Evolutionary conservation across 768 basidiomycete species (phyloP).

Genomic region (Lactarius hatsudake): DNA sequence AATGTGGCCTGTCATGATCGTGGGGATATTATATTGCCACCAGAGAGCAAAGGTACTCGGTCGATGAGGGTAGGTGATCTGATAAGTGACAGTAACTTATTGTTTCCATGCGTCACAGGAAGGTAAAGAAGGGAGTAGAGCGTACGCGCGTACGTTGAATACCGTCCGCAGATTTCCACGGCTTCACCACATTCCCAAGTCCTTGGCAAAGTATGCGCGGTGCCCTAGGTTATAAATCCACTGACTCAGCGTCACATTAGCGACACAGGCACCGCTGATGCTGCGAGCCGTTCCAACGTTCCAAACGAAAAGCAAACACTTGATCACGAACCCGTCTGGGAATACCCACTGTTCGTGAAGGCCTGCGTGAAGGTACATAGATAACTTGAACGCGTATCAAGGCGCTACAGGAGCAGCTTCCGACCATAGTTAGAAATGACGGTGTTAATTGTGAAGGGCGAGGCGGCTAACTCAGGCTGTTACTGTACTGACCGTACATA

Average conservation of each 20-base stretch:
- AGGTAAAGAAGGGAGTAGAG: background rate
- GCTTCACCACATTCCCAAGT: background rate
- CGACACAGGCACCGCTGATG: background rate
- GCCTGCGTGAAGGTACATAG: background rate
- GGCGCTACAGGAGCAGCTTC: background rate
- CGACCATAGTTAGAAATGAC: background rate
- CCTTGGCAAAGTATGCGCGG: background rate
- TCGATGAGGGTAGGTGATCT: background rate
- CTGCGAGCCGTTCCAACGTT: background rate
- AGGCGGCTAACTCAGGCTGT: background rate
- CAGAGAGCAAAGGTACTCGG: background rate
- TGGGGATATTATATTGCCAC: background rate
- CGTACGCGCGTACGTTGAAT: background rate
- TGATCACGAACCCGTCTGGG: background rate
- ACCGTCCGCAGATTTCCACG: background rate
- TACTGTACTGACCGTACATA: too few relatives aligned
- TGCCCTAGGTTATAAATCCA: background rate
- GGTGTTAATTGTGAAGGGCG: background rate
- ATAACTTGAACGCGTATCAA: background rate
- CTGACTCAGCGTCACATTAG: background rate
- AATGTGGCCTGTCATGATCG: background rate
- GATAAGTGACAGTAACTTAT: background rate
- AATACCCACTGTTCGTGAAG: background rate
- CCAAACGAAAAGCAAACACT: background rate
- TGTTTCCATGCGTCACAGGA: background rate